Evolutionary conservation across 352 stramenopile species (phyloP).

Genomic region (Globisporangium okanoganense): DNA sequence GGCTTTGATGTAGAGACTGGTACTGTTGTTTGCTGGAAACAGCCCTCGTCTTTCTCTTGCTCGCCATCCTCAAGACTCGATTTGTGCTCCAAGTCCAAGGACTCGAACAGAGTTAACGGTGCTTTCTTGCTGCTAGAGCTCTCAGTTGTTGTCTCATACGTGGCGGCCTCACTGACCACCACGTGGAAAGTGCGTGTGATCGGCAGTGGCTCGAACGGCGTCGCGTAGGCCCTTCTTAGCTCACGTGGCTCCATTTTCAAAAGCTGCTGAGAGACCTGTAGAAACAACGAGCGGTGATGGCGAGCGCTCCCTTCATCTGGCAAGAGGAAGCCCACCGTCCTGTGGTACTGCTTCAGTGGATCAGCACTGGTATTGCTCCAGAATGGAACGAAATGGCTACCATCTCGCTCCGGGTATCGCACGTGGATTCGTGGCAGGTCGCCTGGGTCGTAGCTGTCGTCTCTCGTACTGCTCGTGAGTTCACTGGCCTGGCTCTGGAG

Average conservation of each 20-base stretch:
- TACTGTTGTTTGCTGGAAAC: conserved; percentile 2
- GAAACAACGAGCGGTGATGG: conserved; percentile 8
- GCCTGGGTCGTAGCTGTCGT: conserved; percentile 8
- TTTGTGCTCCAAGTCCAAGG: neutral
- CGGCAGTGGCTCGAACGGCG: conserved; percentile 34
- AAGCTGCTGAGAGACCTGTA: conserved; percentile 16
- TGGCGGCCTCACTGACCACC: conserved; percentile 2
- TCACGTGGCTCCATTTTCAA: conserved; percentile 17
- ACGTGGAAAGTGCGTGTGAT: conserved; percentile 38
- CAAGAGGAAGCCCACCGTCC: neutral
- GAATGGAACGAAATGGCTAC: neutral
- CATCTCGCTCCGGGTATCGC: neutral
- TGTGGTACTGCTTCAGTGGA: neutral
- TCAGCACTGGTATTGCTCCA: neutral
- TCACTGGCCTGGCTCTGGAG: neutral
- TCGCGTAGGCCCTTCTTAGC: conserved; percentile 25
- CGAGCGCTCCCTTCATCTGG: neutral
- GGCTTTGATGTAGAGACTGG: conserved; percentile 3
- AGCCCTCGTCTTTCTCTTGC: conserved; percentile 18
- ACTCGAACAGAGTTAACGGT: neutral
- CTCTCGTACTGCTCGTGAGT: neutral
- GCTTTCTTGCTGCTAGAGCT: neutral
- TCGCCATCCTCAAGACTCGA: neutral
- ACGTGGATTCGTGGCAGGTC: conserved; percentile 13
- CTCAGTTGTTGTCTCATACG: neutral